Evolutionary conservation across 176 grass and related monocot species (phyloP).

Genomic region (Zoysia pacifica): DNA sequence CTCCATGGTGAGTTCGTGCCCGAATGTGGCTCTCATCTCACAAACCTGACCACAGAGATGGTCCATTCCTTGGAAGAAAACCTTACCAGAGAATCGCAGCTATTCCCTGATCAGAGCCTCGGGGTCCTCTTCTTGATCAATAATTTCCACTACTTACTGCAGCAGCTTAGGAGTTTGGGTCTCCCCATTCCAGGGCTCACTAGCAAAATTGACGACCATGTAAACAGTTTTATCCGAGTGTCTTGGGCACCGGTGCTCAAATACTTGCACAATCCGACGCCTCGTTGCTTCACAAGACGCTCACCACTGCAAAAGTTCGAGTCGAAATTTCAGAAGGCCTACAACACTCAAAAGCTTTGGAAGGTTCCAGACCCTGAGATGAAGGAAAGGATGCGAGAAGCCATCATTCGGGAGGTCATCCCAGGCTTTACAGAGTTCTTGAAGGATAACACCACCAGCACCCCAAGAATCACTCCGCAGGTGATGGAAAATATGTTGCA

Average conservation of each 20-base stretch:
- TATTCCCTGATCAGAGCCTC: neutral
- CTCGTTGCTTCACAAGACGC: neutral
- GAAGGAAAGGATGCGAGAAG: neutral
- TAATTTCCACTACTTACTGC: neutral
- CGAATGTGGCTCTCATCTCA: neutral
- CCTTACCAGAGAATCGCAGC: neutral
- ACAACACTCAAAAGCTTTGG: neutral
- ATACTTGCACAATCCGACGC: neutral
- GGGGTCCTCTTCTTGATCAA: conserved; percentile 11
- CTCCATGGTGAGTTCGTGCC: neutral
- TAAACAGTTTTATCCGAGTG: neutral
- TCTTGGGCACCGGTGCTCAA: neutral
- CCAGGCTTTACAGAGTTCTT: neutral
- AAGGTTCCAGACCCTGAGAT: conserved; percentile 1
- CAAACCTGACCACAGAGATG: neutral
- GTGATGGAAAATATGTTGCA: neutral
- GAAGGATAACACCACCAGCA: neutral
- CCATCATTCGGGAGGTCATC: neutral
- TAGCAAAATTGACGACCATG: neutral
- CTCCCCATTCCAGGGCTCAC: rapidly evolving
- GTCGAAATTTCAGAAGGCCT: neutral
- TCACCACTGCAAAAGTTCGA: neutral
- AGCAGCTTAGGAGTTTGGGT: neutral
- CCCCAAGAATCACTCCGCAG: neutral
- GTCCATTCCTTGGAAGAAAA: neutral